These are phyloP conservation scores for Candida sanyaensis DNA, from an alignment of 1,139 yeast genomes.

Conservation along the genomic window DNA sequence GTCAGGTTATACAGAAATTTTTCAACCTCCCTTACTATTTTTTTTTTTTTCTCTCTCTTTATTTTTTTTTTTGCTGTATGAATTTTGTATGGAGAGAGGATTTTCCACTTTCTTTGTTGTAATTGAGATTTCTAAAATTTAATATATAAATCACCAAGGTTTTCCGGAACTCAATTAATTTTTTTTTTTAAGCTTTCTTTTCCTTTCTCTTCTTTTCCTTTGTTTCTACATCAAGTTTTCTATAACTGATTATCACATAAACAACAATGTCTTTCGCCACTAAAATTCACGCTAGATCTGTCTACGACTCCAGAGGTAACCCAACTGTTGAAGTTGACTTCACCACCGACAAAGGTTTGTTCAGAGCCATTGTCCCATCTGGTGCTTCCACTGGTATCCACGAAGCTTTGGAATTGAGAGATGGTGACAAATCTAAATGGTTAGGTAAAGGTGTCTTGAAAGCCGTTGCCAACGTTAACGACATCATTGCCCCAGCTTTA, in stretches of 20 bases:
- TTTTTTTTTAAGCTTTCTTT: slow-evolving; percentile 1
- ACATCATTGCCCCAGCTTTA: slow-evolving; percentile 85
- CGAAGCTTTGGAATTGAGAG: slow-evolving; percentile 96
- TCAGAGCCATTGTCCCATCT: slow-evolving; percentile 94
- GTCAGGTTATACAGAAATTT: slow-evolving; percentile 5
- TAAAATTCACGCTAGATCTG: slow-evolving; percentile 85
- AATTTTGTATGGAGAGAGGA: no score
- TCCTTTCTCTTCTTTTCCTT: slow-evolving; percentile 13
- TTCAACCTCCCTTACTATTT: slow-evolving; percentile 2
- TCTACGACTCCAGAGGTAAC: slow-evolving; percentile 98
- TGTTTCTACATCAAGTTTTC: slow-evolving; percentile 9
- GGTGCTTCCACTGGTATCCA: slow-evolving; percentile 97
- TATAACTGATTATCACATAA: slow-evolving; percentile 3
- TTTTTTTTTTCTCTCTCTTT: neutral
- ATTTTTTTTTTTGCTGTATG: neutral
- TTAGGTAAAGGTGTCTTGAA: slow-evolving; percentile 92
- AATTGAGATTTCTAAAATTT: neutral
- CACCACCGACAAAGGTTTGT: slow-evolving; percentile 80
- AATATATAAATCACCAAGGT: slow-evolving; percentile 2
- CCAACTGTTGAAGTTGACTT: slow-evolving; percentile 96
- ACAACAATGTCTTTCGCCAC: slow-evolving; percentile 32
- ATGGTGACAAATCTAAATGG: slow-evolving; percentile 92
- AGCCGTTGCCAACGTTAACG: slow-evolving; percentile 91
- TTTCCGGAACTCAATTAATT: neutral
- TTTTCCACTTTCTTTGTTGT: neutral